Base-by-base conservation (phyloP, 805 yeast genomes). In the Candida corydali region DNA sequence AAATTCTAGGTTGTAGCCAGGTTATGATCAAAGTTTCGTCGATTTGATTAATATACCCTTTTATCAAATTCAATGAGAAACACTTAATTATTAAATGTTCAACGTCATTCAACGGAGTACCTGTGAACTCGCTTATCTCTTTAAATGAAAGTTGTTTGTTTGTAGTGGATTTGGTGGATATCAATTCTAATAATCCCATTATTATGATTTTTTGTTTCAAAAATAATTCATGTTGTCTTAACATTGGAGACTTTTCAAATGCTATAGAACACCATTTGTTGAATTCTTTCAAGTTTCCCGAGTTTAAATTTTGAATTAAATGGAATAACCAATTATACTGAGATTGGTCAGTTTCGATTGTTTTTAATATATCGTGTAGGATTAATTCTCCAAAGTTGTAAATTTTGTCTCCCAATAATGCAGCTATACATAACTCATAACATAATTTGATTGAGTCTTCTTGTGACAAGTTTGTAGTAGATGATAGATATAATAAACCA, bases 1-100 rank as follows among this genome's bases (percentile, higher is more conserved):
- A 82, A 38, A 88, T 86, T 52, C 98, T 75, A 41, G 98, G 98
- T 69, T 93, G 98, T 43, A 91, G 82, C 98, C 98, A 93, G 18
- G 84, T 79, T 32, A 93, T 80, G 23, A 82, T 79, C 39, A 93
- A 84, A 10, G 82, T 66, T 57, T 82, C 77, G 34, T 77, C 76
- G 29, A 88, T 86, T 65, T 93, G 95, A 57, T 93, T 95, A 49
- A 93, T 91, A 35, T 76, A 71, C n/a, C 98, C 98, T 59, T 79
- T 78, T 52, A 93, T 73, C 47, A 93, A 71, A 12, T 85, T 86
- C 39, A 93, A 67, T 45, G 93, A 79, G 44, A 93, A 77, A 26
- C 96, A 89, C 65, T 86, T 86, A 83, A 93, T 89, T 22, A 91
- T 82, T 53, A 93, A 70, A 51, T 82, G 84, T 66, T 93, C 99